phyloP scores from a whole-genome alignment of 225 moss, liverwort and hornwort species.

The Physcomitrellopsis africana region DNA sequence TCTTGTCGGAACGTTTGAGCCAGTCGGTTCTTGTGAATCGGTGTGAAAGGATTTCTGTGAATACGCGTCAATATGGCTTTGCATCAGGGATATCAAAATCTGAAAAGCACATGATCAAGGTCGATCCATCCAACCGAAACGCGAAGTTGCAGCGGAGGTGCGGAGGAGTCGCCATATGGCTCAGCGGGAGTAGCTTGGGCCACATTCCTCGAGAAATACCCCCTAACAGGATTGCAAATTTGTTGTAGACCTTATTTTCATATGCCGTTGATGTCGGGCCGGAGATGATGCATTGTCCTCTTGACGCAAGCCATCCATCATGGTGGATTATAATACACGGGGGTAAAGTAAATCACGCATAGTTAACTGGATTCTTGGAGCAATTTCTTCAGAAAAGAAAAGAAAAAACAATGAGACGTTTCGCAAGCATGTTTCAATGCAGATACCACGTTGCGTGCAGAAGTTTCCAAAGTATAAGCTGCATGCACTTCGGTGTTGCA shows the following conservation, averaged over 20 bases:
- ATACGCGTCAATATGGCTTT: too few species aligned
- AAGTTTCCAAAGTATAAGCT: background rate
- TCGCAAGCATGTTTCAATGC: conserved; percentile 6
- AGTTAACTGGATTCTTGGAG: conserved; percentile 25
- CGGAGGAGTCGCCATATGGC: too few species aligned
- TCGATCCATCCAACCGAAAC: too few species aligned
- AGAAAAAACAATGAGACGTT: background rate
- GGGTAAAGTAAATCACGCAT: conserved; percentile 34
- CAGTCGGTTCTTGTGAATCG: background rate
- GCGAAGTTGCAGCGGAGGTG: too few species aligned
- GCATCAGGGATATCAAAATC: too few species aligned
- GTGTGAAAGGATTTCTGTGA: background rate
- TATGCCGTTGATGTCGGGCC: too few species aligned
- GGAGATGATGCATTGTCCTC: too few species aligned
- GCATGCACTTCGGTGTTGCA: conserved; percentile 12
- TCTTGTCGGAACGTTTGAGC: background rate
- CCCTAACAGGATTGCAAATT: too few species aligned
- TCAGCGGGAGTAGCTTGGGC: too few species aligned
- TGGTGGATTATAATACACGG: background rate
- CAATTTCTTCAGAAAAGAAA: conserved; percentile 20
- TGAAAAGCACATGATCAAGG: too few species aligned
- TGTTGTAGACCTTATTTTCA: too few species aligned
- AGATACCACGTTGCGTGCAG: background rate
- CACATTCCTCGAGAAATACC: too few species aligned
- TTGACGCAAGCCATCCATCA: background rate